Evolutionary conservation across 345 rosid species (phyloP).

Genomic region (Moringa oleifera): DNA sequence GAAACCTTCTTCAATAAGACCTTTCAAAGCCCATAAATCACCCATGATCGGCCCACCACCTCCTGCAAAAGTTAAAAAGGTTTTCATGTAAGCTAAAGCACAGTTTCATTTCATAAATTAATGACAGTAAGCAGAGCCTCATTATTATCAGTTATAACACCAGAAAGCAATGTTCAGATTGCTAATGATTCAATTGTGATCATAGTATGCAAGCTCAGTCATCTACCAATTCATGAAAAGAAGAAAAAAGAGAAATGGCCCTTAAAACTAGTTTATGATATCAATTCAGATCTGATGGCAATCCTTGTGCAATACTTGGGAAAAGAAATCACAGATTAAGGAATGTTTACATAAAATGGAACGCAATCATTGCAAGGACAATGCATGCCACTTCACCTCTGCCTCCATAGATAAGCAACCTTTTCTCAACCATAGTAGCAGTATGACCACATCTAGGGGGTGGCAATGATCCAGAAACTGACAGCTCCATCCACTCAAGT

Average conservation of each 20-base stretch:
- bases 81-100: constrained; percentile 9
- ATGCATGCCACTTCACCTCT: constrained; percentile 50
- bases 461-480: constrained; percentile 73
- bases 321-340: not conserved
- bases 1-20: constrained; percentile 88
- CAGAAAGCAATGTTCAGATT: not conserved
- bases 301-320: not conserved
- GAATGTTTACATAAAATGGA: not conserved
- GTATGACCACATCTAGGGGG: constrained; percentile 99
- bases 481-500: constrained; percentile 92
- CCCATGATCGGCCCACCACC: constrained; percentile 99
- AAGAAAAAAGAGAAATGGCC: not conserved
- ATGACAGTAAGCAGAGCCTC: not conserved
- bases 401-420: constrained; percentile 91
- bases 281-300: not conserved
- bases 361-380: not conserved
- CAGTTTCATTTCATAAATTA: constrained; percentile 3
- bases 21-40: constrained; percentile 99
- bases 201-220: not conserved
- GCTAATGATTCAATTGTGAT: not conserved
- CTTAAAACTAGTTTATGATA: not conserved
- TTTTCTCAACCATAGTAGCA: constrained; percentile 94
- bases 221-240: not conserved
- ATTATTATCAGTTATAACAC: not conserved
- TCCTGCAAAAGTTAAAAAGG: constrained; percentile 46